Conservation (phyloP, 2,329 filamentous ascomycete species). For the Sclerotinia borealis region DNA sequence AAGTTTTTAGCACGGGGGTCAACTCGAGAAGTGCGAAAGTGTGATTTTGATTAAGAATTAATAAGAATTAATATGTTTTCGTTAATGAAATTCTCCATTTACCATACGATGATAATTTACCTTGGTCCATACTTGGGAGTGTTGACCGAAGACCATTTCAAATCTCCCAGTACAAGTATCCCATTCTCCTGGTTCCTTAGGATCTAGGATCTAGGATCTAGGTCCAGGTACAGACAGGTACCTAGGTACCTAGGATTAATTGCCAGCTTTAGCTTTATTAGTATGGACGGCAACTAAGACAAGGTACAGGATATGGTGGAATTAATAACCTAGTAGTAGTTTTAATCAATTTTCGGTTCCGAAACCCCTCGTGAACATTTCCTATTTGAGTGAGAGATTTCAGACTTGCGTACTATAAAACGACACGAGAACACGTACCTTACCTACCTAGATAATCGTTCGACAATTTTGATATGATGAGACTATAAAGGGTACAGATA, state of each 20-base stretch:
- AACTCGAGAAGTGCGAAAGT: neutral
- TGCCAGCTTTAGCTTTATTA: neutral
- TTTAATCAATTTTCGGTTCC: neutral
- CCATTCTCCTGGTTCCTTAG: neutral
- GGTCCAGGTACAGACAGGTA: neutral
- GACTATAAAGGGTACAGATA: neutral
- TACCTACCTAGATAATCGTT: neutral
- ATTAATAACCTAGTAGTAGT: no score
- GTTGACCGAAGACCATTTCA: neutral
- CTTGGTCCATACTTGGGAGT: neutral
- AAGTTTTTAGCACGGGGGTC: neutral
- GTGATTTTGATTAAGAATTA: neutral
- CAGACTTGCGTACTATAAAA: neutral
- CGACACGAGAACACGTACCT: neutral
- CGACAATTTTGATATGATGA: neutral
- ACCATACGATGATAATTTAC: neutral
- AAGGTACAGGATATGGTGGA: neutral
- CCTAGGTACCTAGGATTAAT: neutral
- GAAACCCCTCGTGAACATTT: neutral
- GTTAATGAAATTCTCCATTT: neutral
- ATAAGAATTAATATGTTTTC: neutral
- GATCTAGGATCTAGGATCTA: neutral
- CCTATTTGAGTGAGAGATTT: neutral
- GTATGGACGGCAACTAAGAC: neutral
- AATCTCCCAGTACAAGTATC: neutral